These are phyloP conservation scores for Trypanosoma congolense DNA, from an alignment of 208 protist species.

Conservation along the genomic window DNA sequence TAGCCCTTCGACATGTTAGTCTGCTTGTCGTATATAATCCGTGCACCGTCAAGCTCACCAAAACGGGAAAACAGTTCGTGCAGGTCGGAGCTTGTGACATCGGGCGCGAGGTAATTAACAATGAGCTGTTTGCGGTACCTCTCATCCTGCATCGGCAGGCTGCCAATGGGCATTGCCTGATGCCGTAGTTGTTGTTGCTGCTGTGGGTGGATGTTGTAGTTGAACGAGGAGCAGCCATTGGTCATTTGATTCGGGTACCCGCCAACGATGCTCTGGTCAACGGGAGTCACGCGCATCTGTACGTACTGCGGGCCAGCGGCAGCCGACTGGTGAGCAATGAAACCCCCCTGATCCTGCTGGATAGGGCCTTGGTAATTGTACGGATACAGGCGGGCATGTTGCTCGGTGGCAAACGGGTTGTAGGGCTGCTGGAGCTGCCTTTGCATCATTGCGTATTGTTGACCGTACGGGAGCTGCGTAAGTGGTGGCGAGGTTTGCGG, in stretches of 20 bases:
- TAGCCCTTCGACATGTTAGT: conserved; percentile 62
- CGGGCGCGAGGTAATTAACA: conserved; percentile 73
- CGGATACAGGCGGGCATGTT: background rate
- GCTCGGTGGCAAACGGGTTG: conserved; percentile 1
- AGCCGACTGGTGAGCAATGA: background rate
- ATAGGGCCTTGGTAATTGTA: conserved; percentile 2
- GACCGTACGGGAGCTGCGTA: conserved; percentile 1
- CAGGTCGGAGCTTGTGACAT: conserved; percentile 53
- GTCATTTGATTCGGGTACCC: background rate
- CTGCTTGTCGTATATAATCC: conserved; percentile 70
- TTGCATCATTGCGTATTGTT: conserved; percentile 15
- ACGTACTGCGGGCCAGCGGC: conserved; percentile 3
- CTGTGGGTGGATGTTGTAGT: conserved; percentile 23
- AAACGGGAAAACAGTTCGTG: conserved; percentile 68
- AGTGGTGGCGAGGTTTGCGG: conserved; percentile 3
- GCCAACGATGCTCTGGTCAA: conserved; percentile 7
- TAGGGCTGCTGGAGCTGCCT: conserved; percentile 1
- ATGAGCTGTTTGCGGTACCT: conserved; percentile 73
- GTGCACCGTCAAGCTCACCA: conserved; percentile 56
- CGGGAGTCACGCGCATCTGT: conserved; percentile 3
- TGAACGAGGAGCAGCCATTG: conserved; percentile 13
- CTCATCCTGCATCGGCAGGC: conserved; percentile 40
- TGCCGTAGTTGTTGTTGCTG: conserved; percentile 19
- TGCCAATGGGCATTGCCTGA: conserved; percentile 26
- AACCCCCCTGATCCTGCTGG: conserved; percentile 2